These are phyloP conservation scores for Cicer yamashitae DNA, from an alignment of 306 rosid genomes.

Conservation along the genomic window DNA sequence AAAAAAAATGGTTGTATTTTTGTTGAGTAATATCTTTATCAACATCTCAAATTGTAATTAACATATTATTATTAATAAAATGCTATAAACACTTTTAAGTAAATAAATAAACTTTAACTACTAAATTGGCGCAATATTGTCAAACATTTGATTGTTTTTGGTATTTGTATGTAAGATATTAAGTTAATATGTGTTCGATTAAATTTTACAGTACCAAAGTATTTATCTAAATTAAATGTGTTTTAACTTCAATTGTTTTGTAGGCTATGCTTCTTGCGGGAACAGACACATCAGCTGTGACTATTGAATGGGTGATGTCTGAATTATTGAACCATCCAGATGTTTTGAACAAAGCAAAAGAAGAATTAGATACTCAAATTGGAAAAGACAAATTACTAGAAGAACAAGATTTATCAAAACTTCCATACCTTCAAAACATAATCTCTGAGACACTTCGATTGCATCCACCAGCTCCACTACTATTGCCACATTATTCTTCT, in stretches of 20 bases:
- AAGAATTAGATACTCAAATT: slow-evolving; percentile 20
- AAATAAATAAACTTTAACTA: too few relatives aligned
- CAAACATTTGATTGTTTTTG: too few relatives aligned
- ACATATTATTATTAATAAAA: too few relatives aligned
- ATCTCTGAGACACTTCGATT: slow-evolving; percentile 36
- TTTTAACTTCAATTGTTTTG: not conserved
- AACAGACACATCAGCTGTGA: slow-evolving; percentile 38
- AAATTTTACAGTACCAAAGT: too few relatives aligned
- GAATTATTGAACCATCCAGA: slow-evolving; percentile 36
- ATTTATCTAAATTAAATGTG: too few relatives aligned
- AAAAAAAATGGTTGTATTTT: too few relatives aligned
- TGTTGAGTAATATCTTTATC: too few relatives aligned
- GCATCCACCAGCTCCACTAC: slow-evolving; percentile 37
- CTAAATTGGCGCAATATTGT: too few relatives aligned
- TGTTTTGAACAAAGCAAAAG: slow-evolving; percentile 12
- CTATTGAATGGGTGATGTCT: slow-evolving; percentile 42
- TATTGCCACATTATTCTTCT: slow-evolving; percentile 36
- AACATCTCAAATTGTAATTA: too few relatives aligned
- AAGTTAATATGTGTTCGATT: too few relatives aligned
- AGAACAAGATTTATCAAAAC: slow-evolving; percentile 36
- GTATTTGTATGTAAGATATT: too few relatives aligned
- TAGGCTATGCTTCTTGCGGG: slow-evolving; percentile 43
- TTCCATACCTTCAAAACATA: slow-evolving; percentile 33
- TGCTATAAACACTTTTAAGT: too few relatives aligned
- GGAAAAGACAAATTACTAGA: slow-evolving; percentile 26